These are phyloP conservation scores for Trichophyton simii DNA, from an alignment of 2,329 filamentous ascomycete genomes.

Conservation along the genomic window DNA sequence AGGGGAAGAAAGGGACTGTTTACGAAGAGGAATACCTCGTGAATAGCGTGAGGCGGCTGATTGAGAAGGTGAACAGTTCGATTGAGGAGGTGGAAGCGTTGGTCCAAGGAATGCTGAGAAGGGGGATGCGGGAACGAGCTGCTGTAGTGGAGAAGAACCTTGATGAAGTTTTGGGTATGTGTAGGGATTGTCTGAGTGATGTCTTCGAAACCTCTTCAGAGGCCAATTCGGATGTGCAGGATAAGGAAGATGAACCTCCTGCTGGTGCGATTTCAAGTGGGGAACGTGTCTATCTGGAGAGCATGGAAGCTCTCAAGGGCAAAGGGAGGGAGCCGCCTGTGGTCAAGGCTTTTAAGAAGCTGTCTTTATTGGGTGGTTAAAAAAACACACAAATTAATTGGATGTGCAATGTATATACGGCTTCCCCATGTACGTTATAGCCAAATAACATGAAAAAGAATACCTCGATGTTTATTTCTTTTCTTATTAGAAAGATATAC, in stretches of 20 bases:
- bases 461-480: neutral
- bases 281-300: conserved; percentile 31
- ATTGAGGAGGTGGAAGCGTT: conserved; percentile 61
- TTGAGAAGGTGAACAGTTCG: conserved; percentile 66
- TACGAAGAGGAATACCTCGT: conserved; percentile 97
- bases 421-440: neutral
- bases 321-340: conserved; percentile 37
- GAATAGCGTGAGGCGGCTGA: conserved; percentile 68
- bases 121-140: conserved; percentile 80
- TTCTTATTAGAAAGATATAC: neutral
- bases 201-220: conserved; percentile 44
- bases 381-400: no score
- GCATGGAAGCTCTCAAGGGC: conserved; percentile 25
- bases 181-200: conserved; percentile 53
- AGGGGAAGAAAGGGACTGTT: conserved; percentile 90
- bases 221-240: conserved; percentile 17
- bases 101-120: conserved; percentile 61
- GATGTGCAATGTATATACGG: neutral
- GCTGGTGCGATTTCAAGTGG: conserved; percentile 16
- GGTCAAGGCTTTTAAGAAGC: conserved; percentile 37
- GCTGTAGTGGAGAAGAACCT: conserved; percentile 62
- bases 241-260: conserved; percentile 12
- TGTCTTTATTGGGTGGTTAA: conserved; percentile 24
- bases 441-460: neutral
- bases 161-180: conserved; percentile 60